phyloP scores from a whole-genome alignment of 495 filamentous ascomycete genomes.

The Talaromyces liani region DNA sequence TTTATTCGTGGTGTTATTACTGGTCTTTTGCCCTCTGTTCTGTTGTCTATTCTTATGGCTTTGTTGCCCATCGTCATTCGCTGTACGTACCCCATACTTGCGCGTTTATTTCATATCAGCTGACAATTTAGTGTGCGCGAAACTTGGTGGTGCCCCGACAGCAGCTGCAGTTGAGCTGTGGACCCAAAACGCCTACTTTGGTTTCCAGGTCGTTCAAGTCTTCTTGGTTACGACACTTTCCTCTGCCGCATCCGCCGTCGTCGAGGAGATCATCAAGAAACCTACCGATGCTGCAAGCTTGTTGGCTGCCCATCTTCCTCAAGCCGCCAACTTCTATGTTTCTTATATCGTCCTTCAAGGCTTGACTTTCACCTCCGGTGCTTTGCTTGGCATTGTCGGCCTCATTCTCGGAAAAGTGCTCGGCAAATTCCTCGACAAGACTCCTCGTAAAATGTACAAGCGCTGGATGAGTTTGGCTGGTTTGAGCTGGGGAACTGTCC shows the following conservation, averaged over 20 bases:
- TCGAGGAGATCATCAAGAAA: constrained; percentile 52
- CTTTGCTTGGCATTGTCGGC: constrained; percentile 70
- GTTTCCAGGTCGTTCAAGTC: constrained; percentile 91
- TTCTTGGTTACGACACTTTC: constrained; percentile 82
- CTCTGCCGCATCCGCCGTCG: constrained; percentile 53
- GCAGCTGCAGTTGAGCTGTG: constrained; percentile 73
- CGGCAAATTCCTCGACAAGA: constrained; percentile 61
- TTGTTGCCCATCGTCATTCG: constrained; percentile 82
- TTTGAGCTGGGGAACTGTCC: constrained; percentile 80
- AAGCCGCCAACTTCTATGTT: constrained; percentile 87
- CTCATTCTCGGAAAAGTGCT: constrained; percentile 71
- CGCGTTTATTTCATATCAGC: background rate
- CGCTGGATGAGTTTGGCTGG: constrained; percentile 57
- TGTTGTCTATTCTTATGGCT: constrained; percentile 82
- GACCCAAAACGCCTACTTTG: constrained; percentile 88
- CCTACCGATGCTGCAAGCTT: constrained; percentile 55
- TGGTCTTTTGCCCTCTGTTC: constrained; percentile 71
- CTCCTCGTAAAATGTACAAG: constrained; percentile 69
- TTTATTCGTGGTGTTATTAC: constrained; percentile 74
- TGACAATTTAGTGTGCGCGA: constrained; percentile 53
- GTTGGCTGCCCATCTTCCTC: constrained; percentile 69
- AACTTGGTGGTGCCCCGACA: constrained; percentile 70
- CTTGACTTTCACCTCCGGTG: constrained; percentile 68
- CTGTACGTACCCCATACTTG: constrained; percentile 31
- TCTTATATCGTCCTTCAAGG: constrained; percentile 94